phyloP scores from a whole-genome alignment of 2,329 filamentous ascomycete genomes.

The Fusarium nisikadoi region DNA sequence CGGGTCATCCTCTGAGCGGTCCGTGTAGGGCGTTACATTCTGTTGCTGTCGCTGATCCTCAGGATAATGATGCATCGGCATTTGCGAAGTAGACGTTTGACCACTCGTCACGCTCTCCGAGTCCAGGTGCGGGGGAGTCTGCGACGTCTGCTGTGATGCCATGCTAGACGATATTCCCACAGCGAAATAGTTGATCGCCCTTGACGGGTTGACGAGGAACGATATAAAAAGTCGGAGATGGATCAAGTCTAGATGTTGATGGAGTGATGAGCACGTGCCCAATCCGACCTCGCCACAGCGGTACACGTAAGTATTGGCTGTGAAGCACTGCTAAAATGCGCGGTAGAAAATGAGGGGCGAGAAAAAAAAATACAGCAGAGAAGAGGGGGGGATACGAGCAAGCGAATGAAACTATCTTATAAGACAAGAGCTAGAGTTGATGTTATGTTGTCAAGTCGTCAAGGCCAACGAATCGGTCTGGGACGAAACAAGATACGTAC shows the following conservation, averaged over 20 bases:
- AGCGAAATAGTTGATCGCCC: not conserved
- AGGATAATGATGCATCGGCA: slow-evolving; percentile 38
- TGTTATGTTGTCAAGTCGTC: slow-evolving; percentile 27
- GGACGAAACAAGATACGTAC: slow-evolving; percentile 25
- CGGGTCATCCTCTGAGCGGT: slow-evolving; percentile 23
- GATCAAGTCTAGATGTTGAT: slow-evolving; percentile 10
- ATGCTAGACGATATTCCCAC: slow-evolving; percentile 3
- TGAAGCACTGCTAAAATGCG: not conserved
- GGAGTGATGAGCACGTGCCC: slow-evolving; percentile 32
- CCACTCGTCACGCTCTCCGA: slow-evolving; percentile 24
- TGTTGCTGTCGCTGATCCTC: slow-evolving; percentile 18
- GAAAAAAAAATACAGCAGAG: not conserved
- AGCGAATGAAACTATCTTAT: not conserved
- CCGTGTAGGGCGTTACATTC: slow-evolving; percentile 17
- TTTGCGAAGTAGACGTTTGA: slow-evolving; percentile 28
- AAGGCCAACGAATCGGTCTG: slow-evolving; percentile 28
- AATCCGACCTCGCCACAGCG: slow-evolving; percentile 30
- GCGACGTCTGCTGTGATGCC: slow-evolving; percentile 13
- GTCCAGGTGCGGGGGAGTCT: slow-evolving; percentile 22
- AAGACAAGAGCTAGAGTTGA: not conserved
- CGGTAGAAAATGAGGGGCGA: not conserved
- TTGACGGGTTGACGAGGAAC: slow-evolving; percentile 1
- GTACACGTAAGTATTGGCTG: slow-evolving; percentile 20
- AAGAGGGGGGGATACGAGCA: not conserved
- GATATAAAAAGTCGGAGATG: slow-evolving; percentile 11